Percentiles rank a stretch among this genome's conserved stretches.
Evolutionary conservation across 2,329 filamentous ascomycete genomes (phyloP).

Genomic region (Arthrobotrys iridis): DNA sequence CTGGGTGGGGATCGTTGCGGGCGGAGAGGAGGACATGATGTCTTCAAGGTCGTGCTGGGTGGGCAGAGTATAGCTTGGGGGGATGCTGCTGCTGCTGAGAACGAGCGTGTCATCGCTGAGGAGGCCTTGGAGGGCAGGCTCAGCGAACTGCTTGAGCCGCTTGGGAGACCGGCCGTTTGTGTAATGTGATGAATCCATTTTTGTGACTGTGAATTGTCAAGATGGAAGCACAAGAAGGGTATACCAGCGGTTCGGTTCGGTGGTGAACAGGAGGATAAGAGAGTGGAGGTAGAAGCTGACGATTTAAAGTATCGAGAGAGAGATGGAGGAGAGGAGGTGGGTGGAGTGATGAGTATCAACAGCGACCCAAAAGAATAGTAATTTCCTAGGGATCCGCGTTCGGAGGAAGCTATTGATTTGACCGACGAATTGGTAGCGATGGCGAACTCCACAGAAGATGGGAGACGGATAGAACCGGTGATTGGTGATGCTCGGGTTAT

Average conservation of each 20-base stretch:
- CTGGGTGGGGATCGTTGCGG: constrained; percentile 66
- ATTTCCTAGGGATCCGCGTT: no score
- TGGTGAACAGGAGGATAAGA: neutral
- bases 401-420: no score
- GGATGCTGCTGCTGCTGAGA: constrained; percentile 22
- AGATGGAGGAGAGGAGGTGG: neutral
- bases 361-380: no score
- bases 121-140: constrained; percentile 62
- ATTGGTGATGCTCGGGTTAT: no score
- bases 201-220: no score
- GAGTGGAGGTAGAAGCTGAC: neutral
- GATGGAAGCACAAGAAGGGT: neutral
- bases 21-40: constrained; percentile 61
- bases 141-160: constrained; percentile 40
- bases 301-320: neutral
- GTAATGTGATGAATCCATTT: constrained; percentile 33
- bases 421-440: no score
- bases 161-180: constrained; percentile 35
- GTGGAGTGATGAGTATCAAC: no score
- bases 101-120: constrained; percentile 58
- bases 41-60: constrained; percentile 58
- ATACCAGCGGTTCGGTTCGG: no score
- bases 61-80: constrained; percentile 27
- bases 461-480: no score
- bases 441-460: no score